These are phyloP conservation scores for Pseudodiploospora longispora DNA, from an alignment of 2,329 filamentous ascomycete species.

Conservation along the genomic window DNA sequence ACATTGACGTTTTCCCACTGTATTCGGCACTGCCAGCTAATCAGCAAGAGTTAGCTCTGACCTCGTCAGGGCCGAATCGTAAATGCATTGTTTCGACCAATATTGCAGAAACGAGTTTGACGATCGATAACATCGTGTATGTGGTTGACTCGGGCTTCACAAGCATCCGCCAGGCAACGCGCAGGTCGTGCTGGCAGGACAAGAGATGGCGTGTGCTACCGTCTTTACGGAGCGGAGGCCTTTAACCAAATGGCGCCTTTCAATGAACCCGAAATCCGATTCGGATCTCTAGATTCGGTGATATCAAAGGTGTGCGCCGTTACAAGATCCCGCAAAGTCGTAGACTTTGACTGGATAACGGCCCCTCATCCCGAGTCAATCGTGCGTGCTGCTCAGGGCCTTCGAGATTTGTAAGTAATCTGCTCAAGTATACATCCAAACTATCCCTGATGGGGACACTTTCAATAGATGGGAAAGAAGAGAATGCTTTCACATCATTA, in stretches of 20 bases:
- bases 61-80: conserved; percentile 3
- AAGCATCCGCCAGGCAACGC: conserved; percentile 10
- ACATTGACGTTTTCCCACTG: conserved; percentile 7
- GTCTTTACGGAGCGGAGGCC: conserved; percentile 8
- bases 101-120: neutral
- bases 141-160: conserved; percentile 8
- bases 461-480: neutral
- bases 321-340: conserved; percentile 1
- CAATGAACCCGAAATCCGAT: conserved; percentile 5
- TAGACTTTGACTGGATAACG: conserved; percentile 9
- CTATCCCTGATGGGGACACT: neutral
- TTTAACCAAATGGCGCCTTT: conserved; percentile 4
- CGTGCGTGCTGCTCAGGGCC: conserved; percentile 9
- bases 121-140: conserved; percentile 7
- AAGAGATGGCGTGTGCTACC: conserved; percentile 7
- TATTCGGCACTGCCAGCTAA: conserved; percentile 3
- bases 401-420: conserved; percentile 7
- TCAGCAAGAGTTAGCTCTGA: conserved; percentile 1
- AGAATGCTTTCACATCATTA: too few relatives aligned
- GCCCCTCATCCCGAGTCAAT: conserved; percentile 9
- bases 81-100: conserved; percentile 9
- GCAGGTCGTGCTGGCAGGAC: conserved; percentile 9
- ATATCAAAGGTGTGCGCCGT: conserved; percentile 2
- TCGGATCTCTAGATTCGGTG: neutral
- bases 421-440: neutral